These are phyloP conservation scores for Persicaria tinctoria DNA, from an alignment of 148 eudicot genomes.

Conservation along the genomic window DNA sequence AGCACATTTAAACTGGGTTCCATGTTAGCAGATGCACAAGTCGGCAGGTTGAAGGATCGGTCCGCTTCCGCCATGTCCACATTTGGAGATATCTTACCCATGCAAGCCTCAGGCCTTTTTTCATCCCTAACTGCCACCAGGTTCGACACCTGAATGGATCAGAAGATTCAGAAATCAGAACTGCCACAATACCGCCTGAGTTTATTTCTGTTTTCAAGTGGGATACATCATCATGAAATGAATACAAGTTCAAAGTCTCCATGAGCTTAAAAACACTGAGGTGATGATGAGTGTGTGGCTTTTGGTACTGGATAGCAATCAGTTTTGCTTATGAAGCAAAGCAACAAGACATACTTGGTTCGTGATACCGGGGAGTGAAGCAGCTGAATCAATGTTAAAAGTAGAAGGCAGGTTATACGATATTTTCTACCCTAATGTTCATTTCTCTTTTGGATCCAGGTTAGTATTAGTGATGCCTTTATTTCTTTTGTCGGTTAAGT, in stretches of 20 bases:
- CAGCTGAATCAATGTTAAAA: background rate
- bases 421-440: too few relatives aligned
- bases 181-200: background rate
- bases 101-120: conserved; percentile 93
- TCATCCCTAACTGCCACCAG: conserved; percentile 80
- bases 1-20: conserved; percentile 87
- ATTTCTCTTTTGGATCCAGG: background rate
- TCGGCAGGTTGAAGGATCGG: conserved; percentile 63
- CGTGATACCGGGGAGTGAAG: background rate
- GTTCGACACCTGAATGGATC: conserved; percentile 49
- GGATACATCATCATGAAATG: background rate
- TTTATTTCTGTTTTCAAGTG: background rate
- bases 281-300: background rate
- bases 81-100: conserved; percentile 87
- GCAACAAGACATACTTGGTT: background rate
- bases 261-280: background rate
- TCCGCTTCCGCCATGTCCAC: conserved; percentile 51
- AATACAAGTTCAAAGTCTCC: background rate
- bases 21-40: conserved; percentile 78
- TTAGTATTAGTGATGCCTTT: conserved; percentile 7
- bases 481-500: background rate
- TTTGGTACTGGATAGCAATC: background rate
- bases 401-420: background rate
- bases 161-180: background rate
- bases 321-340: background rate